Evolutionary conservation across 2,329 filamentous ascomycete genomes (phyloP).

Genomic region (Orbilia oligospora): DNA sequence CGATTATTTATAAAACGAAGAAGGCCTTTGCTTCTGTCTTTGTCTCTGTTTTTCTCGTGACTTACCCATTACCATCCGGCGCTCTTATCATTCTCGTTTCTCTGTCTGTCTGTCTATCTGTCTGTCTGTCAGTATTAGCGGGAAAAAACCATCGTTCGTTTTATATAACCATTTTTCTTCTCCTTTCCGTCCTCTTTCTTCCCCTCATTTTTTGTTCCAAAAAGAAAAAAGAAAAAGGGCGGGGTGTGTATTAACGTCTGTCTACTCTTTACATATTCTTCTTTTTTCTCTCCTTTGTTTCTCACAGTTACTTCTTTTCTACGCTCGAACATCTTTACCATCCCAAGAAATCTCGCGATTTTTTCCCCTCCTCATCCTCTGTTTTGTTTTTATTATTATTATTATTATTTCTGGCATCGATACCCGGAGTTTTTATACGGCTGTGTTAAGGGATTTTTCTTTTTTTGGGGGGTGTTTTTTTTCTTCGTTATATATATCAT

Average conservation of each 20-base stretch:
- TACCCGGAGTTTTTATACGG: constrained; percentile 59
- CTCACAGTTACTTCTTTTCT: neutral
- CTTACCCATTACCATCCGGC: constrained; percentile 34
- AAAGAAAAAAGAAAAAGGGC: too few species aligned
- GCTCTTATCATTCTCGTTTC: constrained; percentile 15
- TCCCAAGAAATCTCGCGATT: neutral
- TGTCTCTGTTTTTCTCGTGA: constrained; percentile 4
- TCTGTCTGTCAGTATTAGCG: constrained; percentile 40
- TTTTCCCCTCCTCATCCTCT: constrained; percentile 3
- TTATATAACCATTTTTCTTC: constrained; percentile 40
- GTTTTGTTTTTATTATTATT: neutral
- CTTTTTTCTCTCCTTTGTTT: constrained; percentile 35
- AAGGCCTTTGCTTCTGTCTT: constrained; percentile 26
- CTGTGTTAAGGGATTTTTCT: constrained; percentile 19
- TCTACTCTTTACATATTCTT: constrained; percentile 2
- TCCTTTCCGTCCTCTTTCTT: neutral
- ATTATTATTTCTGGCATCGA: constrained; percentile 53
- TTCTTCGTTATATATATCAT: constrained; percentile 1
- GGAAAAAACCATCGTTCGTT: constrained; percentile 43
- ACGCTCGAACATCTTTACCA: neutral
- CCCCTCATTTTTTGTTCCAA: constrained; percentile 1
- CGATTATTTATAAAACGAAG: constrained; percentile 58
- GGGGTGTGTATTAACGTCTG: constrained; percentile 44
- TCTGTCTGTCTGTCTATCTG: constrained; percentile 6
- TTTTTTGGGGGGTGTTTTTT: constrained; percentile 17